A percentile compares a stretch with the other conserved stretches of the same genome.
phyloP scores from a whole-genome alignment of 495 filamentous ascomycete species.

The Annulohypoxylon stygium region DNA sequence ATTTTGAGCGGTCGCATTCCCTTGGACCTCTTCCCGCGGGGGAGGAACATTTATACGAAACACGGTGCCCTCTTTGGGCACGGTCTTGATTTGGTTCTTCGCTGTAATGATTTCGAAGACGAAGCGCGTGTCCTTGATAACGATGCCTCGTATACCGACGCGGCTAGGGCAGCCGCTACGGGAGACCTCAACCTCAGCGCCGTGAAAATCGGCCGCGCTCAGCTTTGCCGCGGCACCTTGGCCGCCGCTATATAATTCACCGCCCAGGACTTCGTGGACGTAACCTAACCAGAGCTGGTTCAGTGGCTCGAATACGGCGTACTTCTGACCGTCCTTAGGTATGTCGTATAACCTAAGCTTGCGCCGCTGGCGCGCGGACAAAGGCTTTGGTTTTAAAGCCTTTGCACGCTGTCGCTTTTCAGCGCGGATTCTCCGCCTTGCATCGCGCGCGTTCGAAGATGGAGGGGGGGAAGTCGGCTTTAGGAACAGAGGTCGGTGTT shows the following conservation, averaged over 20 bases:
- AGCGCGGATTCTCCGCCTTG: constrained; percentile 68
- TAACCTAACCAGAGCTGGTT: constrained; percentile 86
- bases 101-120: constrained; percentile 86
- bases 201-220: constrained; percentile 89
- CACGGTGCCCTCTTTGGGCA: constrained; percentile 90
- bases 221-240: constrained; percentile 71
- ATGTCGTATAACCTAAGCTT: constrained; percentile 78
- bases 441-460: constrained; percentile 70
- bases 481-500: constrained; percentile 84
- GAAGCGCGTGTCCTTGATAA: constrained; percentile 88
- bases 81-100: constrained; percentile 73
- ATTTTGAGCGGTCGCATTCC: constrained; percentile 19
- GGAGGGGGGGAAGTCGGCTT: constrained; percentile 75
- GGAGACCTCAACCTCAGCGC: constrained; percentile 86
- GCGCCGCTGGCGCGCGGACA: constrained; percentile 86
- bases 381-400: constrained; percentile 74
- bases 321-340: constrained; percentile 74
- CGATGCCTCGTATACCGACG: constrained; percentile 87
- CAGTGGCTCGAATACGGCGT: constrained; percentile 80
- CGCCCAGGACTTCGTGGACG: constrained; percentile 78
- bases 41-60: constrained; percentile 82
- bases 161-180: constrained; percentile 81
- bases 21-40: constrained; percentile 44
- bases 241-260: constrained; percentile 59
- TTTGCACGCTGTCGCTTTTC: constrained; percentile 69